Conservation (phyloP, 2,329 filamentous ascomycete genomes). For the Botrytis porri region DNA sequence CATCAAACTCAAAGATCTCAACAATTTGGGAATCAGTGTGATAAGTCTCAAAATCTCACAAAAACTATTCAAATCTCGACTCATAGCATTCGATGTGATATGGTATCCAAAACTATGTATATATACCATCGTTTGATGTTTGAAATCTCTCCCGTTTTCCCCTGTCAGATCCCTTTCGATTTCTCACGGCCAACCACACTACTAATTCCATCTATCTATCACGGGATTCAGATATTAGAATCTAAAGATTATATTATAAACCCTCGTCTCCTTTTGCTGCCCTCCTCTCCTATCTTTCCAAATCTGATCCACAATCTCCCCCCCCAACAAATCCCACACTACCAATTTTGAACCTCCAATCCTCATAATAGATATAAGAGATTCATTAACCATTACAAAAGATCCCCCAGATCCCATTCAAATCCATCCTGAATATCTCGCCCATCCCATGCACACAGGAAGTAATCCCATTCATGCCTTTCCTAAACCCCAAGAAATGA, state of each 20-base stretch:
- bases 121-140: background rate
- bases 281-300: background rate
- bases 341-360: background rate
- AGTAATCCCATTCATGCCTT: background rate
- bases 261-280: background rate
- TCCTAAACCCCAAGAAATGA: background rate
- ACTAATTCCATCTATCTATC: background rate
- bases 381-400: conserved; percentile 7
- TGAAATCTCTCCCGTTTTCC: background rate
- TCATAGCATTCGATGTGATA: background rate
- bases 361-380: conserved; percentile 10
- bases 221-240: background rate
- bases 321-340: background rate
- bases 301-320: background rate
- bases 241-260: background rate
- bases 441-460: background rate
- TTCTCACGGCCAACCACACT: background rate
- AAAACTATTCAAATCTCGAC: background rate
- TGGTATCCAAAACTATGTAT: background rate
- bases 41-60: background rate
- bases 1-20: background rate
- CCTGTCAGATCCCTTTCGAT: background rate
- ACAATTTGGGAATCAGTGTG: background rate
- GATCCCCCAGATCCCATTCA: background rate
- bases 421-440: background rate